Evolutionary conservation across 2,329 filamentous ascomycete genomes (phyloP).

Genomic region (Fusarium penzigii): DNA sequence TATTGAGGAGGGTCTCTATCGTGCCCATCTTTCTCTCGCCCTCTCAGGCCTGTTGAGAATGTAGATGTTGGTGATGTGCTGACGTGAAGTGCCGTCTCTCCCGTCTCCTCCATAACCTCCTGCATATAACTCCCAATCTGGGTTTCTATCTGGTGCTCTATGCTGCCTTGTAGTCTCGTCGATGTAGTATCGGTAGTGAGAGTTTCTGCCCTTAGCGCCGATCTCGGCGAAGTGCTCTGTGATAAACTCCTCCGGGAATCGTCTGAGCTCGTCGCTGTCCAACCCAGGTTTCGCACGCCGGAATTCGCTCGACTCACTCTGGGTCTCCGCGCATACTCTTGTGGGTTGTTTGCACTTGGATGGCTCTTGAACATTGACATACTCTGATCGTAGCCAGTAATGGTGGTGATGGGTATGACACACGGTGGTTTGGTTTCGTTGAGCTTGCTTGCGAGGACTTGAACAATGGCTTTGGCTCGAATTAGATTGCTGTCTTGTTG

Average conservation of each 20-base stretch:
- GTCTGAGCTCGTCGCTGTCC: conserved; percentile 15
- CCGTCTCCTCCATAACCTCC: background rate
- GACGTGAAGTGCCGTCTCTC: conserved; percentile 6
- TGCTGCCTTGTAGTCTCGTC: conserved; percentile 11
- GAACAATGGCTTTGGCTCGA: conserved; percentile 25
- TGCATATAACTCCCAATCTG: conserved; percentile 6
- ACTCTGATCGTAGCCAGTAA: conserved; percentile 53
- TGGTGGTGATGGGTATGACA: conserved; percentile 65
- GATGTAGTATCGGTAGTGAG: conserved; percentile 35
- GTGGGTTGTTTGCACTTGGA: background rate
- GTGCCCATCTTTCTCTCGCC: background rate
- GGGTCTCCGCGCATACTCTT: conserved; percentile 7
- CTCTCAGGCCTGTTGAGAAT: conserved; percentile 13
- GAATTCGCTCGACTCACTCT: conserved; percentile 19
- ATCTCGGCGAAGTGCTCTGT: conserved; percentile 31
- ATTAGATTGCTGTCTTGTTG: conserved; percentile 8
- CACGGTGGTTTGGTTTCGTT: conserved; percentile 30
- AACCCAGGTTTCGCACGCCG: conserved; percentile 22
- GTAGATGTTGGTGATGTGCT: conserved; percentile 32
- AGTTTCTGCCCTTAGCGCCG: conserved; percentile 11
- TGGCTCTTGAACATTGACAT: conserved; percentile 18
- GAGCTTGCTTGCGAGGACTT: conserved; percentile 23
- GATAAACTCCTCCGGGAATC: conserved; percentile 19
- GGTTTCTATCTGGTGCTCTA: conserved; percentile 12
- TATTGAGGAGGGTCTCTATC: background rate